Base-by-base conservation (phyloP, 2,329 filamentous ascomycete genomes). In the Botrytis galanthina region DNA sequence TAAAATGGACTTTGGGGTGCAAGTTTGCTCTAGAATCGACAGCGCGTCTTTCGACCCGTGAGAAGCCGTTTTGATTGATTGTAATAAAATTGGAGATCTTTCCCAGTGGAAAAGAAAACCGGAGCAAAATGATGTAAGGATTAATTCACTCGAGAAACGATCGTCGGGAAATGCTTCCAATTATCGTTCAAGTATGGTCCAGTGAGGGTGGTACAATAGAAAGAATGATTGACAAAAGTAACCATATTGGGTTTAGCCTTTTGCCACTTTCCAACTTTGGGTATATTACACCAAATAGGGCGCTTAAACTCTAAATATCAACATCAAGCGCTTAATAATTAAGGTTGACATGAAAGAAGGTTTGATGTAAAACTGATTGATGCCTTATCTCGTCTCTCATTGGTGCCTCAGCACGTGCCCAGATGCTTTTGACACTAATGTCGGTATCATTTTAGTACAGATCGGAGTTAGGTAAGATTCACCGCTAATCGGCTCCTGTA, bases 1-100 rank as follows among this genome's bases (percentile, higher is more conserved):
- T 18, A 86, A 80, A 64, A 85, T 75, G 71, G 80, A 81, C 64
- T 81, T 81, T 32, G 82, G 81, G 16, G 84, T 84, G 73, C 77
- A 78, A 73, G 82, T 82, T 67, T 79, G 77, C 70, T 75, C 78
- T 63, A 83, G 75, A 66, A 80, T 78, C 66, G 72, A 73, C 60
- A 77, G 75, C 76, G 76, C 78, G 74, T 79, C 77, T 74, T 76
- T 80, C 63, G 78, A 80, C 79, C 70, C 77, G 76, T 78, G 74
- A 70, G 79, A 80, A 79, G 80, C 79, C 79, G 80, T 81, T 54
- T 72, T 81, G 76, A 71, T 48, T 70, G 67, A 57, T 18, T 37
- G 71, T 26, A 39, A 37, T 74, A 35, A 54, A 42, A 44, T 46
- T 59, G 59, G 60, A 59, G 46, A 35, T 61, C 60, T 37, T 73